phyloP scores from a whole-genome alignment of 1,139 yeast species.

The Candida sanyaensis region DNA sequence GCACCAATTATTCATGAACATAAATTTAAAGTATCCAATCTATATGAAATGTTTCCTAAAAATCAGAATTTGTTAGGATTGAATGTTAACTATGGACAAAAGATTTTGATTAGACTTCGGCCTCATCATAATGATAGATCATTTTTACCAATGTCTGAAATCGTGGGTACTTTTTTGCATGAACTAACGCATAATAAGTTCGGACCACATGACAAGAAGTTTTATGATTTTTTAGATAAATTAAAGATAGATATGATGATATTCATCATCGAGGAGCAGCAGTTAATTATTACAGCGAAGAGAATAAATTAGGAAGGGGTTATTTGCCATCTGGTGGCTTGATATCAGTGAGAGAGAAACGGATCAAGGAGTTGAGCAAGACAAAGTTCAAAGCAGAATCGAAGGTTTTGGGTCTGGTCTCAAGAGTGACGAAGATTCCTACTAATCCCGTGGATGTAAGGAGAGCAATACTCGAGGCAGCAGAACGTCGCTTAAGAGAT shows the following conservation, averaged over 20 bases:
- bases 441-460: slow-evolving; percentile 29
- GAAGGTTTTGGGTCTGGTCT: slow-evolving; percentile 31
- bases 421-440: slow-evolving; percentile 12
- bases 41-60: slow-evolving; percentile 88
- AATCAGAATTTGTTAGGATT: slow-evolving; percentile 68
- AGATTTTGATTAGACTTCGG: slow-evolving; percentile 72
- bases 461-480: slow-evolving; percentile 63
- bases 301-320: slow-evolving; percentile 51
- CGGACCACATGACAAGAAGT: slow-evolving; percentile 80
- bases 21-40: slow-evolving; percentile 62
- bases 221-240: slow-evolving; percentile 66
- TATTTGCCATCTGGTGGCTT: slow-evolving; percentile 18
- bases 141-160: slow-evolving; percentile 67
- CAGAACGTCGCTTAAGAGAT: slow-evolving; percentile 62
- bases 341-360: slow-evolving; percentile 34
- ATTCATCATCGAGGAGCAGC: slow-evolving; percentile 36
- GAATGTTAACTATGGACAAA: slow-evolving; percentile 82
- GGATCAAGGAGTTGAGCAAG: slow-evolving; percentile 39
- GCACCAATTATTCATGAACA: slow-evolving; percentile 77
- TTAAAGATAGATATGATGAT: slow-evolving; percentile 59
- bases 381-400: slow-evolving; percentile 42
- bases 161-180: slow-evolving; percentile 84
- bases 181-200: slow-evolving; percentile 79
- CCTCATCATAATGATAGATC: slow-evolving; percentile 52
- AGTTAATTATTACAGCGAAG: slow-evolving; percentile 46